Conservation (phyloP, 2,329 filamentous ascomycete genomes). For the Trichoderma sp. region DNA sequence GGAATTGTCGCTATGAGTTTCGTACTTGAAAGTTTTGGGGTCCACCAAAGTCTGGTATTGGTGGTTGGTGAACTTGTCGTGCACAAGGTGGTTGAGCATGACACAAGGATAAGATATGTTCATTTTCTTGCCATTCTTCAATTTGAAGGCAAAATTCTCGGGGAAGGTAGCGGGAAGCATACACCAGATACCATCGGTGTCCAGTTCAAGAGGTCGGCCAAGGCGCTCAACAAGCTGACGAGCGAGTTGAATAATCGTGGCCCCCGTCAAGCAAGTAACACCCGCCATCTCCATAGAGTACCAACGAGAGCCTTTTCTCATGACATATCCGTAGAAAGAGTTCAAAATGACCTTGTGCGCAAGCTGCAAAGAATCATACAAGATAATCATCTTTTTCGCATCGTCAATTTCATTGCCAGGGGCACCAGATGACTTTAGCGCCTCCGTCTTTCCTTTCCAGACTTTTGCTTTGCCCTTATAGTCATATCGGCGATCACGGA, state of each 20-base stretch:
- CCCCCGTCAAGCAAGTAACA: constrained; percentile 94
- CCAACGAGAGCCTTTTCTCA: constrained; percentile 98
- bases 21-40: constrained; percentile 77
- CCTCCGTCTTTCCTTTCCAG: constrained; percentile 95
- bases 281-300: constrained; percentile 99
- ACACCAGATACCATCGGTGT: constrained; percentile 99
- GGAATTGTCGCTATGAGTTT: constrained; percentile 96
- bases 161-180: constrained; percentile 96
- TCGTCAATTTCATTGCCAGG: constrained; percentile 75
- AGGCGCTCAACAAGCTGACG: constrained; percentile 90
- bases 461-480: constrained; percentile 98
- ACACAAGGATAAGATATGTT: constrained; percentile 97
- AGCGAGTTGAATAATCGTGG: constrained; percentile 95
- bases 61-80: constrained; percentile 92
- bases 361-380: constrained; percentile 93
- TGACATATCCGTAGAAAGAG: constrained; percentile 98
- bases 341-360: constrained; percentile 99
- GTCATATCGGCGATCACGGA: constrained; percentile 95
- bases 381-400: constrained; percentile 97
- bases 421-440: constrained; percentile 80
- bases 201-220: constrained; percentile 86
- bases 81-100: constrained; percentile 97
- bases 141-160: constrained; percentile 90
- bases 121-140: constrained; percentile 95
- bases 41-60: constrained; percentile 93